Base-by-base conservation (phyloP, 2,329 filamentous ascomycete genomes). In the Claviceps maximensis region DNA sequence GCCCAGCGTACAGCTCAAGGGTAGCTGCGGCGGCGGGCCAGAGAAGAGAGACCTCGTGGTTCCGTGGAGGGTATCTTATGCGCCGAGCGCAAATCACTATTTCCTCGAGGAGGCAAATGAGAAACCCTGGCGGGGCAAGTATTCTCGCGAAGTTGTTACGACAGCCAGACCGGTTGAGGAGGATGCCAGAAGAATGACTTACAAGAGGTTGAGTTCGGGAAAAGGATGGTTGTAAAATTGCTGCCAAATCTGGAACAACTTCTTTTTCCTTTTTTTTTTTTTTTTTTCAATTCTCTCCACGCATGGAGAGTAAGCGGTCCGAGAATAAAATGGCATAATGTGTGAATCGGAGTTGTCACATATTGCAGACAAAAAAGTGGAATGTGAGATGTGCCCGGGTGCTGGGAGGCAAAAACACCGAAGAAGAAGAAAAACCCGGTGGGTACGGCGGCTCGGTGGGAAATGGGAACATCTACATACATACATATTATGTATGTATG, bases 31-130 rank as follows among this genome's bases (percentile, higher is more conserved):
- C 2, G 65, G 63, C 0, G 70, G 67, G 0, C 69, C 71, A 1
- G 54, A 61, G 31, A 62, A 61, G 48, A 59, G 59, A 15, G 67
- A 72, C 23, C 60, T 73, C 13, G 62, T 63, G 1, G 67, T 73
- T 0, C 71, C 71, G 0, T 75, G 70, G 68, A 63, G 71, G 19
- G 66, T 75, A 4, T 63, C 63, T 0, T 73, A 70, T 50, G 64
- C 63, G 4, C 61, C 64, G 29, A 63, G 59, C 8, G 61, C 63
- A 7, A 71, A 72, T 33, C 70, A 74, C 51, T 74, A 70, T 50
- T 74, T 69, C 58, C 71, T 74, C 38, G 66, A 71, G 45, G 68
- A 73, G 58, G 67, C 66, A 1, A 60, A 60, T 46, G 56, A 59
- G 1, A 53, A 49, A 38, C 60, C 63, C 8, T 58, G 59, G 54